Conservation (phyloP, 768 basidiomycete genomes). For the Phaeotremella skinneri region DNA sequence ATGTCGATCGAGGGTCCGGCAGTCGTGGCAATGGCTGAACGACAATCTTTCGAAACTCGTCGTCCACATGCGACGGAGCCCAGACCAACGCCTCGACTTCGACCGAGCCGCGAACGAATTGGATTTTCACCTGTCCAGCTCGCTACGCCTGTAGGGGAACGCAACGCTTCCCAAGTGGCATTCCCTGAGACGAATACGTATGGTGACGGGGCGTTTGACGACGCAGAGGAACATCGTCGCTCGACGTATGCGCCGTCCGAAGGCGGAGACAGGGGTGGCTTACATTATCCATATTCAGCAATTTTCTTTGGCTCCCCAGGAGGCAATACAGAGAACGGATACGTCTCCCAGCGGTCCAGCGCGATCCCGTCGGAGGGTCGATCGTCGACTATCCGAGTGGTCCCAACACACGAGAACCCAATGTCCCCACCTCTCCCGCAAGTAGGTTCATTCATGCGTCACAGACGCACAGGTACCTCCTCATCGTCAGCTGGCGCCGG, state of each 20-base stretch:
- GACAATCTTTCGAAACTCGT: constrained; percentile 46
- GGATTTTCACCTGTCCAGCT: constrained; percentile 22
- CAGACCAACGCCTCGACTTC: constrained; percentile 23
- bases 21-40: constrained; percentile 42
- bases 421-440: constrained; percentile 48
- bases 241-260: constrained; percentile 27
- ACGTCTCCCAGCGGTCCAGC: constrained; percentile 14
- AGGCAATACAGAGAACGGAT: constrained; percentile 16
- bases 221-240: constrained; percentile 41
- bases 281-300: constrained; percentile 47
- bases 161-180: constrained; percentile 22
- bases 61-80: constrained; percentile 23
- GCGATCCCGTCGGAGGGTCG: constrained; percentile 14
- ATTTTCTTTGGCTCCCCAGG: constrained; percentile 48
- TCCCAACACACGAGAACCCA: constrained; percentile 29
- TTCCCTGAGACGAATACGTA: constrained; percentile 11
- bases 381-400: constrained; percentile 42
- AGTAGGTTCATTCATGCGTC: constrained; percentile 44
- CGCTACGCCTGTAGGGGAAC: constrained; percentile 13
- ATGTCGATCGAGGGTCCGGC: constrained; percentile 40
- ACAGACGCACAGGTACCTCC: constrained; percentile 20
- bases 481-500: constrained; percentile 15
- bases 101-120: constrained; percentile 29
- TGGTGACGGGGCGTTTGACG: constrained; percentile 38
- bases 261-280: constrained; percentile 28